Evolutionary conservation across 179 eudicot species (phyloP), one percentile per base, ranked within the genome.

Genomic region (Monotropa hypopitys): DNA sequence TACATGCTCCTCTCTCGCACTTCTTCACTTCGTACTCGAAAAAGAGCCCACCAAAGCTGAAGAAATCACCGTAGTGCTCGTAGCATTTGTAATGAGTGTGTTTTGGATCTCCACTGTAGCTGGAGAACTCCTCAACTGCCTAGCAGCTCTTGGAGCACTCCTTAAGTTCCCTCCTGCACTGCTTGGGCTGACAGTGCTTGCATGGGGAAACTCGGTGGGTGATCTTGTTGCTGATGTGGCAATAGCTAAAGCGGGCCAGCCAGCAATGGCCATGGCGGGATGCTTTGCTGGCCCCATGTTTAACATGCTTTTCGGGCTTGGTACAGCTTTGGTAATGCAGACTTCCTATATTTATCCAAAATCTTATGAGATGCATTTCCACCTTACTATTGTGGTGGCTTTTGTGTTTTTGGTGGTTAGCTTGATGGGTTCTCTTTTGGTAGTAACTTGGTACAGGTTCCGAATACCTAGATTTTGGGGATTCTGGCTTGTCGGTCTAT

Each of bases 241-340:
- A 16, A 90, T 95, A 3, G 99, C 99, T 12, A 93, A 86, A 83
- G 97, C 99, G 5, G 99, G 98, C 50, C 99, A 93, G 88, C 99
- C 99, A 0, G 97, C 98, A n/a, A 85, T 93, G 84, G 99, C 98
- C 46, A 95, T 95, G 99, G 99, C 99, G 0, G 99, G 98, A 2
- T 95, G 99, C 87, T 95, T 93, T 83, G 99, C 99, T 0, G 88
- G 99, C 16, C 99, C 99, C 23, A 95, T 95, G 99, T 95, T 93
- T 75, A 95, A 95, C 80, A 95, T 95, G 99, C 84, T 95, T 43
- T 86, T 91, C 69, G 99, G 98, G 77, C 94, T 95, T 9, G 99
- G 99, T 32, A 87, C 89, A 5, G 98, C 93, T 80, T 84, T 93
- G 75, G 94, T 93, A 54, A 86, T 86, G 67, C 88, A 95, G 82